A percentile compares a stretch with the other conserved stretches of the same genome.
phyloP scores from a whole-genome alignment of 345 rosid genomes.

The Pseudoturritis turrita region DNA sequence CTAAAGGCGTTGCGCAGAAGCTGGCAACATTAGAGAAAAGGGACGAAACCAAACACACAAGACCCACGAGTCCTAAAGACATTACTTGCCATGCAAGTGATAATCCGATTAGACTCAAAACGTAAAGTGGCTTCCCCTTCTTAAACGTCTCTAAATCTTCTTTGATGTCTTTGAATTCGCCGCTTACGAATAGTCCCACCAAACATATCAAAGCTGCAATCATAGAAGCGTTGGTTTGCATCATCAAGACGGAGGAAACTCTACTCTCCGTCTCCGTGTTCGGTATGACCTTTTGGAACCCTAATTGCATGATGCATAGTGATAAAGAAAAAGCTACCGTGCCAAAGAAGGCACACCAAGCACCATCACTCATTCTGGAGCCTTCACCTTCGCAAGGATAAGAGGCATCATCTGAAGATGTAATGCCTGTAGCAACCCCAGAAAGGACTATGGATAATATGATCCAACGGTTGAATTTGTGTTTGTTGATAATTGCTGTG shows the following conservation, averaged over 20 bases:
- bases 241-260: conserved; percentile 14
- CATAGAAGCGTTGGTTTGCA: conserved; percentile 24
- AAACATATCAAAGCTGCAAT: conserved; percentile 25
- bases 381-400: conserved; percentile 25
- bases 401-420: conserved; percentile 34
- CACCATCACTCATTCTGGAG: conserved; percentile 7
- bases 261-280: background rate
- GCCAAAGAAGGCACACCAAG: conserved; percentile 34
- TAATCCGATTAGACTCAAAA: conserved; percentile 20
- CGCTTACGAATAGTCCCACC: conserved; percentile 22
- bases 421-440: conserved; percentile 37
- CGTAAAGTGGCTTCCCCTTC: conserved; percentile 19
- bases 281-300: conserved; percentile 28
- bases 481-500: conserved; percentile 38
- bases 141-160: conserved; percentile 18
- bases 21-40: conserved; percentile 38
- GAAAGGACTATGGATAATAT: conserved; percentile 38
- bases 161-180: conserved; percentile 7
- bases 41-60: conserved; percentile 34
- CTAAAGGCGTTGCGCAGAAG: conserved; percentile 24
- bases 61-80: conserved; percentile 36
- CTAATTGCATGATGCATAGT: conserved; percentile 40
- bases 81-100: conserved; percentile 34
- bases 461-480: conserved; percentile 46
- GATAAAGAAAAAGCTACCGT: conserved; percentile 39